Conservation (phyloP, 192 early-diverging fungal genomes). For the Backusella sp. region DNA sequence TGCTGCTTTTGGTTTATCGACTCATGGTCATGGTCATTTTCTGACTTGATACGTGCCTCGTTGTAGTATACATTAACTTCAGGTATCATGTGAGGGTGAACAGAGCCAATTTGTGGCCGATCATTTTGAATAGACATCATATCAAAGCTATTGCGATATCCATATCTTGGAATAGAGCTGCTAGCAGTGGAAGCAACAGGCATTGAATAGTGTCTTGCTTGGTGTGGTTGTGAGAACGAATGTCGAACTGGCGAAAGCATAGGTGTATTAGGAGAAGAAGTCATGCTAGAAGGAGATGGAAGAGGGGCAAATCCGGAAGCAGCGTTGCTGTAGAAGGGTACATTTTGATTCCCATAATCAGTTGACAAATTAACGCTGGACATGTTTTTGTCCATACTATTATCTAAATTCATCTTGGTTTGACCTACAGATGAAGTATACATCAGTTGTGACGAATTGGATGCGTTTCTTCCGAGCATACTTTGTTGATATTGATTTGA, state of each 20-base stretch:
- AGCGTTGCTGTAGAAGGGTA: neutral
- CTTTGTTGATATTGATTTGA: neutral
- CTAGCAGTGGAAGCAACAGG: constrained; percentile 5
- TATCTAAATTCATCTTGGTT: neutral
- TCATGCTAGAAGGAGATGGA: constrained; percentile 22
- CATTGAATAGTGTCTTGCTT: constrained; percentile 16
- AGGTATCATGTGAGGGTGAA: constrained; percentile 23
- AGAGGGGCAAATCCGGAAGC: constrained; percentile 7
- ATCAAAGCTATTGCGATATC: constrained; percentile 20
- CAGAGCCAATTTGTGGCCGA: neutral
- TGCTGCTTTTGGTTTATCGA: neutral
- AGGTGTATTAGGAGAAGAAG: constrained; percentile 21
- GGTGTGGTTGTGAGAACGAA: constrained; percentile 16
- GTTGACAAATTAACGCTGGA: neutral
- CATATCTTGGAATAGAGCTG: neutral
- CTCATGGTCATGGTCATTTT: neutral
- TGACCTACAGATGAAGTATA: constrained; percentile 9
- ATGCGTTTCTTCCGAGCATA: neutral
- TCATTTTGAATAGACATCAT: constrained; percentile 17
- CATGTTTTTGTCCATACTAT: neutral
- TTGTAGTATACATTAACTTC: constrained; percentile 3
- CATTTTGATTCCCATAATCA: constrained; percentile 11
- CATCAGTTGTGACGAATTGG: constrained; percentile 3
- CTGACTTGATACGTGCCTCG: neutral
- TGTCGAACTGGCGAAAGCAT: constrained; percentile 24